Conservation (phyloP, 2,329 filamentous ascomycete species). For the Camillea tinctor region DNA sequence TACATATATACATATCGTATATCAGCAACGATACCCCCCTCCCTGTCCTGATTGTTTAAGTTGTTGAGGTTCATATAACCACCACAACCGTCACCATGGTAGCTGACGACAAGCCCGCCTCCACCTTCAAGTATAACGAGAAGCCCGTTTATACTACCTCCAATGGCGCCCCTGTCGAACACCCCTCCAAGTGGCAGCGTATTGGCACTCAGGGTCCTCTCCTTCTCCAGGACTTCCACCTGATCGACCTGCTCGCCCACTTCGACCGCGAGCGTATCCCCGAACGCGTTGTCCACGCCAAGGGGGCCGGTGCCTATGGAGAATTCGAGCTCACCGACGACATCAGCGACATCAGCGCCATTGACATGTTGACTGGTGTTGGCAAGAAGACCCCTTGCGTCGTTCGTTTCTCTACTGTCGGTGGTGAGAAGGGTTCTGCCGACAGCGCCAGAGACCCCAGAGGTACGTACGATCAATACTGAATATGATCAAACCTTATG, state of each 20-base stretch:
- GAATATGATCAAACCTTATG: background rate
- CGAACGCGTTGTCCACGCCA: conserved; percentile 20
- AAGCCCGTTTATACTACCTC: conserved; percentile 47
- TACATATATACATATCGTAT: background rate
- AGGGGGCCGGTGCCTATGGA: conserved; percentile 13
- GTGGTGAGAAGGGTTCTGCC: conserved; percentile 60
- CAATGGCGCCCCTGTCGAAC: conserved; percentile 27
- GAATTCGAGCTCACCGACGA: conserved; percentile 40
- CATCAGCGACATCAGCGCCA: conserved; percentile 52
- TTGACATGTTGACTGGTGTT: conserved; percentile 48
- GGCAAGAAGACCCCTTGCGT: conserved; percentile 69
- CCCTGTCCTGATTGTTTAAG: too few relatives aligned
- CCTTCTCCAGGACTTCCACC: conserved; percentile 30
- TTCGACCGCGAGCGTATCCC: conserved; percentile 29
- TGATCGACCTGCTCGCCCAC: conserved; percentile 30
- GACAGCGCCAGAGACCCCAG: conserved; percentile 57
- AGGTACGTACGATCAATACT: conserved; percentile 5
- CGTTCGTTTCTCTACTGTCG: conserved; percentile 71
- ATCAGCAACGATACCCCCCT: background rate
- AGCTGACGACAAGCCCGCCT: conserved; percentile 41
- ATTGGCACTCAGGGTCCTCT: conserved; percentile 26
- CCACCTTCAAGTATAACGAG: conserved; percentile 55
- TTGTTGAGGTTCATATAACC: background rate
- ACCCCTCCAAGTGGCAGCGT: conserved; percentile 25
- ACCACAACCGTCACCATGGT: conserved; percentile 36